These are phyloP conservation scores for Exophiala dermatitidis DNA, from an alignment of 2,329 filamentous ascomycete species.

Conservation along the genomic window DNA sequence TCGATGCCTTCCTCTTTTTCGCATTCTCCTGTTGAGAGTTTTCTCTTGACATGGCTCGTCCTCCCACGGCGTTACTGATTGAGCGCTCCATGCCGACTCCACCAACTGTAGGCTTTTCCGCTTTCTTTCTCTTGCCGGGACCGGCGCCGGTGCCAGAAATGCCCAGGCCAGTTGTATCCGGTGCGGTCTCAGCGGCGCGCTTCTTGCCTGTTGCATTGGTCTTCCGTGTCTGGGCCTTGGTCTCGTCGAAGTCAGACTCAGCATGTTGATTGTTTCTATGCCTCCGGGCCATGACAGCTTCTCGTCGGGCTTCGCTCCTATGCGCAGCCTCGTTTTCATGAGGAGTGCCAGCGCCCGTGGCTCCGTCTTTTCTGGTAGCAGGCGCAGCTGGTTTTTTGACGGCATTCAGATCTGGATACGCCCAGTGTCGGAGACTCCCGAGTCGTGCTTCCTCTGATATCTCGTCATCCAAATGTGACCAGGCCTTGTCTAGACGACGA, in stretches of 20 bases:
- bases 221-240: slow-evolving; percentile 41
- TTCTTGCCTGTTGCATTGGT: slow-evolving; percentile 58
- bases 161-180: slow-evolving; percentile 51
- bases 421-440: slow-evolving; percentile 90
- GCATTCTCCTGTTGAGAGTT: slow-evolving; percentile 26
- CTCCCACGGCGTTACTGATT: slow-evolving; percentile 42
- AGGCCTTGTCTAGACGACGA: slow-evolving; percentile 75
- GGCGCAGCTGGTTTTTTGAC: slow-evolving; percentile 45
- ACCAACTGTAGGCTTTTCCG: slow-evolving; percentile 33
- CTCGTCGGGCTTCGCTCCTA: slow-evolving; percentile 75
- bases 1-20: slow-evolving; percentile 30
- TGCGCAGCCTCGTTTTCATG: slow-evolving; percentile 77
- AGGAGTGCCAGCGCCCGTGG: slow-evolving; percentile 45
- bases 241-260: slow-evolving; percentile 75
- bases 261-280: slow-evolving; percentile 50
- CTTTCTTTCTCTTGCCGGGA: slow-evolving; percentile 66
- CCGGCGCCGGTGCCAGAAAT: slow-evolving; percentile 53
- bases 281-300: slow-evolving; percentile 59
- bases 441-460: slow-evolving; percentile 92
- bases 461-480: slow-evolving; percentile 76
- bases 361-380: slow-evolving; percentile 58
- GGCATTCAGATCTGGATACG: slow-evolving; percentile 78
- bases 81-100: slow-evolving; percentile 57
- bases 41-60: slow-evolving; percentile 26
- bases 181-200: slow-evolving; percentile 51